Base-by-base conservation (phyloP, 352 stramenopile genomes). In the Globisporangium radiosum region DNA sequence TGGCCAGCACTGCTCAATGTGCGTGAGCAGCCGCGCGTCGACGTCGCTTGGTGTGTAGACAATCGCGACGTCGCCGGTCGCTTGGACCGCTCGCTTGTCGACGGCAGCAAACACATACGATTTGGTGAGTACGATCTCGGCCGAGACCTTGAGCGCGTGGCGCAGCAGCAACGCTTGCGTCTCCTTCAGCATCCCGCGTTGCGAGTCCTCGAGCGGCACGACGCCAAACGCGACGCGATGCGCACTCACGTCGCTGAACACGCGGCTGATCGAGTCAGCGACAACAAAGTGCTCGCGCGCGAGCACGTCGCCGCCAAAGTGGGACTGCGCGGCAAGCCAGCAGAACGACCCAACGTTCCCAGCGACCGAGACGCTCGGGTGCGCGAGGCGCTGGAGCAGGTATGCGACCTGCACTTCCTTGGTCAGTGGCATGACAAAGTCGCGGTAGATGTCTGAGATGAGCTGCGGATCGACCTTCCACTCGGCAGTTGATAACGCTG, bases 341-440 rank as follows among this genome's bases (percentile, higher is more conserved):
- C 74, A 87, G 66, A 90, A 92, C 47, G 85, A 94, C 3, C 82
- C 85, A 43, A 88, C 71, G 4, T 76, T 69, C 0, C 77, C 81
- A 5, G 79, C 73, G 6, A 94, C 72, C 44, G 85, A 80, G 59
- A 95, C 87, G 13, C 81, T 82, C 17, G 81, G 75, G 54, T 94
- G 87, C 33, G 87, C 63, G 2, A 96, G 67, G 5, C 87, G 80
- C 71, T 94, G 79, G 19, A 96, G 72, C 62, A 96, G 66, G 62
- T 96, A 96, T 58, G 78, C 71, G 36, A 99, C 96, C 71, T 99
- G 95, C 54, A 99, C 93, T 72, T 99, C 95, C 72, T 99, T 99
- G 9, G 97, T 99, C 53, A 99, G 76, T 11, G 97, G 97, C 71
- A 99, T 99, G 53, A 99, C 96, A 60, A 99, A 97, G 75, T 99